Conservation (phyloP, 2,329 filamentous ascomycete species). For the Aspergillus ochraceus region DNA sequence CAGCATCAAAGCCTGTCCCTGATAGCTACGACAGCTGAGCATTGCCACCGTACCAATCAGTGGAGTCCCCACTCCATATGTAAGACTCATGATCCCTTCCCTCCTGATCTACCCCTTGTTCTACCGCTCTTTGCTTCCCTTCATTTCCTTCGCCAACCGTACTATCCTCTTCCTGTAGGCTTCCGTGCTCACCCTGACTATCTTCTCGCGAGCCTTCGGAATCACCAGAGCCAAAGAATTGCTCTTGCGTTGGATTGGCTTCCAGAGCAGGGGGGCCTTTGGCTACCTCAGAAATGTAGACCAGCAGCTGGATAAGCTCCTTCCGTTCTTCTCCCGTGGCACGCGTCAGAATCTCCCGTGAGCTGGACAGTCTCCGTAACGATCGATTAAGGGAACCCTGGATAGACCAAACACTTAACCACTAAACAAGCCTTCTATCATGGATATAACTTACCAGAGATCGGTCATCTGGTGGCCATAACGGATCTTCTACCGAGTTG, state of each 20-base stretch:
- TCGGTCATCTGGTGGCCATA: constrained; percentile 7
- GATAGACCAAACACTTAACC: neutral
- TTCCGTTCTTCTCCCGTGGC: neutral
- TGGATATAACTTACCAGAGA: neutral
- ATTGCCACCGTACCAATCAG: neutral
- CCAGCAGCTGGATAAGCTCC: constrained; percentile 2
- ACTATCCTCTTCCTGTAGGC: neutral
- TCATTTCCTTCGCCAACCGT: neutral
- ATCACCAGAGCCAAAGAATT: neutral
- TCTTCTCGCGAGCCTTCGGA: neutral
- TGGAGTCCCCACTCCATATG: neutral
- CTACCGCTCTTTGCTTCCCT: neutral
- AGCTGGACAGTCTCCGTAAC: neutral
- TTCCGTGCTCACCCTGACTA: neutral
- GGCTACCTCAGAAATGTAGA: constrained; percentile 1
- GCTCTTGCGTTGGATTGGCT: neutral
- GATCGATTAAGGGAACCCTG: neutral
- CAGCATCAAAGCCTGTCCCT: neutral
- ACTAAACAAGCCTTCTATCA: neutral
- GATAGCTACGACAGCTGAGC: neutral
- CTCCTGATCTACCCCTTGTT: neutral
- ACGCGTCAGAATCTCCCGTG: neutral
- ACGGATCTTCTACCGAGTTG: constrained; percentile 7
- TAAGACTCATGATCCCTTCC: neutral
- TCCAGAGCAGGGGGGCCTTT: neutral